phyloP scores from a whole-genome alignment of 805 yeast species.

The Jamesozyma spencerorum region DNA sequence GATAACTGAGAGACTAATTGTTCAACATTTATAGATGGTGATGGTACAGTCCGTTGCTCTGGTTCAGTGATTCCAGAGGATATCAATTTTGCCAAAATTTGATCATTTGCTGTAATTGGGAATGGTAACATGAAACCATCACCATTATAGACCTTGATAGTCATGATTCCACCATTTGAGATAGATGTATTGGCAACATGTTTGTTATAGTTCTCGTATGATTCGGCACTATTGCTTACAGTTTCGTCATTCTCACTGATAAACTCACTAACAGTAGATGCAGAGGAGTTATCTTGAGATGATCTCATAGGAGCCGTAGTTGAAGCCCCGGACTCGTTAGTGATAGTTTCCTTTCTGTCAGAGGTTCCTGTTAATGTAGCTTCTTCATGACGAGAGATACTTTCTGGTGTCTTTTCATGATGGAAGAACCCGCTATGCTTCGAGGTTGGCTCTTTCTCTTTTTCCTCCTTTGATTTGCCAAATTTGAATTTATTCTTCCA shows the following conservation, averaged over 20 bases:
- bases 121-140: conserved; percentile 62
- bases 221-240: not conserved
- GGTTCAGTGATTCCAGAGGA: conserved; percentile 37
- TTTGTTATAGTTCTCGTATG: not conserved
- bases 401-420: not conserved
- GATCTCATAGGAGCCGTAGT: conserved; percentile 20
- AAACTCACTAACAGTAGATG: conserved; percentile 14
- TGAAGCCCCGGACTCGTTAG: conserved; percentile 16
- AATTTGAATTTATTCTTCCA: conserved; percentile 30
- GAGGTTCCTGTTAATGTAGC: not conserved
- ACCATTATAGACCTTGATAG: conserved; percentile 68
- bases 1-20: conserved; percentile 22
- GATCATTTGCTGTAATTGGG: conserved; percentile 54
- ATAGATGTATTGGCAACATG: conserved; percentile 13
- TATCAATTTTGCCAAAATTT: conserved; percentile 56
- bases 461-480: conserved; percentile 29
- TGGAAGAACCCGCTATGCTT: conserved; percentile 6
- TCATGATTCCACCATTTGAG: conserved; percentile 49
- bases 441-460: conserved; percentile 13
- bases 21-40: conserved; percentile 14
- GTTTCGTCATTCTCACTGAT: conserved; percentile 1
- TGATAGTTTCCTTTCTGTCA: conserved; percentile 24
- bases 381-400: not conserved
- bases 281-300: conserved; percentile 19
- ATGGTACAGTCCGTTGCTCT: conserved; percentile 5